phyloP scores from a whole-genome alignment of 2,329 filamentous ascomycete species.

The Apiospora sp. region DNA sequence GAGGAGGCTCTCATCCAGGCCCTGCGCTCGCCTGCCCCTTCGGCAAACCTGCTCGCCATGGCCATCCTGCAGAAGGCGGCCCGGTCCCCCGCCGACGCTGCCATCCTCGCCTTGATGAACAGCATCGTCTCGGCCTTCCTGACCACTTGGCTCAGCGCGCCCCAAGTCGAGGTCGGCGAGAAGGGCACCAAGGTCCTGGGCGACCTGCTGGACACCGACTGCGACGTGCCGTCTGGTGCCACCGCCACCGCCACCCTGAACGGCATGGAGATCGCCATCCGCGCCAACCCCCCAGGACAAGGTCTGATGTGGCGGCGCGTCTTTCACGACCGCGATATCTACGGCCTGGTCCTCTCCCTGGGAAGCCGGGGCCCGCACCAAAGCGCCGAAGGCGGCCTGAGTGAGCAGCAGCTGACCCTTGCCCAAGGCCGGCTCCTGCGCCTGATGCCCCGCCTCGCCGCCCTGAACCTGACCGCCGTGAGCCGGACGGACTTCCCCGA shows the following conservation, averaged over 20 bases:
- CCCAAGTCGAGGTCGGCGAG: constrained; percentile 64
- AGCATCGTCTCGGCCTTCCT: constrained; percentile 58
- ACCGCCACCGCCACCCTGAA: constrained; percentile 37
- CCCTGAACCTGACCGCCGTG: constrained; percentile 54
- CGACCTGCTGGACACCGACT: constrained; percentile 64
- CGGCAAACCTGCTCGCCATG: constrained; percentile 66
- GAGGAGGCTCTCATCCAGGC: constrained; percentile 60
- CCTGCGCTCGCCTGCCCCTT: constrained; percentile 60
- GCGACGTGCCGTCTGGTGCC: constrained; percentile 45
- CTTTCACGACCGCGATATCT: constrained; percentile 54
- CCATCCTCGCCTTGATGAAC: constrained; percentile 58
- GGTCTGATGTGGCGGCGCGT: constrained; percentile 63
- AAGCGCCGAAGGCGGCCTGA: constrained; percentile 35
- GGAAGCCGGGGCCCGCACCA: constrained; percentile 43
- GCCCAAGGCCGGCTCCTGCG: constrained; percentile 62
- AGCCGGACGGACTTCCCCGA: constrained; percentile 47
- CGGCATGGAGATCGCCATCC: constrained; percentile 47
- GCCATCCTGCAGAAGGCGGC: constrained; percentile 64
- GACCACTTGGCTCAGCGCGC: constrained; percentile 59
- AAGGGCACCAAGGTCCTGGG: constrained; percentile 58
- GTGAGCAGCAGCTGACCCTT: constrained; percentile 52
- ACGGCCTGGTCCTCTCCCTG: constrained; percentile 54
- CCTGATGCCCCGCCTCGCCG: constrained; percentile 58
- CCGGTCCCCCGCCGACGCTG: constrained; percentile 54
- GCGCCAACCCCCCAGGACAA: constrained; percentile 54